A percentile compares a stretch with the other conserved stretches of the same genome.
phyloP scores from a whole-genome alignment of 805 yeast genomes.

The Candida mattraensis region DNA sequence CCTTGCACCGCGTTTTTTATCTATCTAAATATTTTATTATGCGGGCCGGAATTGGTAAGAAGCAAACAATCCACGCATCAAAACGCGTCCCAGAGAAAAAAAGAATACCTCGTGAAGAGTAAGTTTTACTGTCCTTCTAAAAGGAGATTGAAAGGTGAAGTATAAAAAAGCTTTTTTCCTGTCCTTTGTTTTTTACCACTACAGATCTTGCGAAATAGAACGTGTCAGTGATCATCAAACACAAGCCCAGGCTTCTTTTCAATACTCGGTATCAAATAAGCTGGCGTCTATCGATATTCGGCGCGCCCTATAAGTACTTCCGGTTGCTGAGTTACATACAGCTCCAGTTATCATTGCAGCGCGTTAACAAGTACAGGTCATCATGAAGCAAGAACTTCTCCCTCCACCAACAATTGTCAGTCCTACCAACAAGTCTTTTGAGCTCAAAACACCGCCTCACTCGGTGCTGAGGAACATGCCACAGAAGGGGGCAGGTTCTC shows the following conservation, averaged over 20 bases:
- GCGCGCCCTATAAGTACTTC: no score
- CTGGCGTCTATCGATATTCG: no score
- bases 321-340: no score
- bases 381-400: constrained; percentile 18
- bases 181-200: no score
- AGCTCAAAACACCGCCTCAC: constrained; percentile 33
- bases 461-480: constrained; percentile 23
- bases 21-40: not conserved
- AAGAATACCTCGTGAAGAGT: constrained; percentile 3
- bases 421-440: constrained; percentile 27
- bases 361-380: not conserved
- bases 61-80: constrained; percentile 9
- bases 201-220: no score
- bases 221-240: no score
- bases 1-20: constrained; percentile 16
- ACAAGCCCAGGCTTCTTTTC: no score
- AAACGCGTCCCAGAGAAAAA: constrained; percentile 12
- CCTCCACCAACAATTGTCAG: constrained; percentile 29
- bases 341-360: no score
- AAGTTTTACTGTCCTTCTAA: constrained; percentile 9
- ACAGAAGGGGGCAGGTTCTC: constrained; percentile 9
- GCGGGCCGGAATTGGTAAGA: constrained; percentile 3
- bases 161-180: no score
- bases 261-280: no score
- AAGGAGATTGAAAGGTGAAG: no score